phyloP scores from a whole-genome alignment of 2,329 filamentous ascomycete genomes.

The Aspergillus tubingensis region DNA sequence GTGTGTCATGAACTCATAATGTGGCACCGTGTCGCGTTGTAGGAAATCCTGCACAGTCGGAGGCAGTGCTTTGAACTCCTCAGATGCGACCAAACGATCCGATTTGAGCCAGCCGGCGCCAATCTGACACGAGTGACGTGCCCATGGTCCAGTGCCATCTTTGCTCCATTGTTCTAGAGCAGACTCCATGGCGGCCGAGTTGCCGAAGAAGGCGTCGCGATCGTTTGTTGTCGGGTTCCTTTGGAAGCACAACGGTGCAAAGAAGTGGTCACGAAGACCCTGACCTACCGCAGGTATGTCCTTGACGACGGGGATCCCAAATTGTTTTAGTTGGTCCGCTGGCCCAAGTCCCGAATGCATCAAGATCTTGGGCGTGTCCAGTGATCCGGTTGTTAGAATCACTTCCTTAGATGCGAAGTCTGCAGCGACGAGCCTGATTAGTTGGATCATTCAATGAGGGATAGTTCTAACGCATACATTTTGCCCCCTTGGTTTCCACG shows the following conservation, averaged over 20 bases:
- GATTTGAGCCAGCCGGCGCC: constrained; percentile 47
- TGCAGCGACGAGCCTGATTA: constrained; percentile 2
- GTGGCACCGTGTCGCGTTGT: constrained; percentile 54
- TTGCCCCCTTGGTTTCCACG: constrained; percentile 45
- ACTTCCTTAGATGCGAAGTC: constrained; percentile 42
- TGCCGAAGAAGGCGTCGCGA: constrained; percentile 50
- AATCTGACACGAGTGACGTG: constrained; percentile 31
- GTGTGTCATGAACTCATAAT: constrained; percentile 57
- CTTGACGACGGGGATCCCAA: constrained; percentile 45
- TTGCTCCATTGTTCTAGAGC: constrained; percentile 53
- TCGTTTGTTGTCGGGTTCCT: constrained; percentile 47
- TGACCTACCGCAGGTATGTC: constrained; percentile 48
- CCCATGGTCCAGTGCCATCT: constrained; percentile 43
- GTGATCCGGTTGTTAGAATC: constrained; percentile 42
- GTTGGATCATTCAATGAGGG: neutral
- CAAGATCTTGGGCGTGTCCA: constrained; percentile 46
- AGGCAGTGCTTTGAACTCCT: constrained; percentile 56
- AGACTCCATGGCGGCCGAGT: constrained; percentile 42
- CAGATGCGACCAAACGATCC: constrained; percentile 39
- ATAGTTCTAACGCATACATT: constrained; percentile 36
- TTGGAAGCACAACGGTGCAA: constrained; percentile 36
- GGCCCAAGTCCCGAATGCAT: constrained; percentile 55
- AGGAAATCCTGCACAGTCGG: constrained; percentile 48
- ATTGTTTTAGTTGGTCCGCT: constrained; percentile 41
- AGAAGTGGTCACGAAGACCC: constrained; percentile 49